A percentile compares a stretch with the other conserved stretches of the same genome.
phyloP scores from a whole-genome alignment of 1,284 basidiomycete genomes.

The Ustilago lituana region DNA sequence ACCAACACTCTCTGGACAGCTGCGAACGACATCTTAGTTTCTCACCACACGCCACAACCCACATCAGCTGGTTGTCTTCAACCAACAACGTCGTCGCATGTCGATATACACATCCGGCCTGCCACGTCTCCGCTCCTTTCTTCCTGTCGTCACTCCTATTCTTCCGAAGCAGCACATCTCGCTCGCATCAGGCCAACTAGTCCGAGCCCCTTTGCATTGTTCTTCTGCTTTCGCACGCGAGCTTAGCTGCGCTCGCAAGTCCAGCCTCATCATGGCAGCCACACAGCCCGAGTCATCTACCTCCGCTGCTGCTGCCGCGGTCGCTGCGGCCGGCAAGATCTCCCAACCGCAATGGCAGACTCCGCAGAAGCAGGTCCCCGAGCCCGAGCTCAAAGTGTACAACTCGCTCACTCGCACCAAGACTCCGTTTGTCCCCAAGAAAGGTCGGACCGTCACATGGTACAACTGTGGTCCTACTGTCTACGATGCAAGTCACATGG shows the following conservation, averaged over 20 bases:
- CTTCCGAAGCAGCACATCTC: not conserved
- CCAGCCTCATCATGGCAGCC: slow-evolving; percentile 41
- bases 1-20: slow-evolving; percentile 1
- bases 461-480: slow-evolving; percentile 99
- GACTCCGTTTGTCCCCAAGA: slow-evolving; percentile 77
- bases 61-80: not conserved
- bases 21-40: not conserved
- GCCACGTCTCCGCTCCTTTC: slow-evolving; percentile 10
- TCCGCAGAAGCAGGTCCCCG: slow-evolving; percentile 35
- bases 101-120: slow-evolving; percentile 17
- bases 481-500: slow-evolving; percentile 98
- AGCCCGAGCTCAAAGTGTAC: slow-evolving; percentile 79
- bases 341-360: slow-evolving; percentile 44
- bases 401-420: slow-evolving; percentile 94
- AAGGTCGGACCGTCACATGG: slow-evolving; percentile 92
- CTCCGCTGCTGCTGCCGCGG: slow-evolving; percentile 8
- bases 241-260: slow-evolving; percentile 37
- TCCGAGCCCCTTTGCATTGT: not conserved
- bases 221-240: not conserved
- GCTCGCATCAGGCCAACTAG: too few species aligned
- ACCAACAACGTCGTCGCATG: slow-evolving; percentile 22
- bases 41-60: not conserved
- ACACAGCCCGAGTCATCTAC: slow-evolving; percentile 29
- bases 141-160: slow-evolving; percentile 11
- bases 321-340: slow-evolving; percentile 22